Percentiles rank a stretch among this genome's conserved stretches.
phyloP scores from a whole-genome alignment of 1,139 yeast species.

The Candida sanyaensis region DNA sequence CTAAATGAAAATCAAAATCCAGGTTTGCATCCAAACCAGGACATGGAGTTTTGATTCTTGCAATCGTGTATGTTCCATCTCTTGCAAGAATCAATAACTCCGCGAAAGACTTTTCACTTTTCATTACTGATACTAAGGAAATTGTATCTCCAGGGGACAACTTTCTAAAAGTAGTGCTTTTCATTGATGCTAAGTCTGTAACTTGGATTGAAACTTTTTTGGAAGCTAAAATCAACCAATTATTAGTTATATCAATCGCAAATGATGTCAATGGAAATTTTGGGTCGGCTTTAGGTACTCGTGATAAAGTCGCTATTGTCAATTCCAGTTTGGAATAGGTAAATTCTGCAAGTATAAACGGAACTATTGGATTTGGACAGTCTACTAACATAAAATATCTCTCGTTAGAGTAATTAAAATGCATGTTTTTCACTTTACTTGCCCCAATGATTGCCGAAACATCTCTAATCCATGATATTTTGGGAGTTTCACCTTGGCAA shows the following conservation, averaged over 20 bases:
- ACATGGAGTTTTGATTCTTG: slow-evolving; percentile 18
- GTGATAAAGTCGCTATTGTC: background rate
- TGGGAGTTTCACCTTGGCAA: slow-evolving; percentile 18
- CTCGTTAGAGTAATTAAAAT: slow-evolving; percentile 28
- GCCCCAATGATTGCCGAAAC: slow-evolving; percentile 13
- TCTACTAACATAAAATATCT: slow-evolving; percentile 49
- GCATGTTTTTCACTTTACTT: slow-evolving; percentile 57
- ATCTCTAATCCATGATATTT: slow-evolving; percentile 23
- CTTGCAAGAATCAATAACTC: slow-evolving; percentile 53
- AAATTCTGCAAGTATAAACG: slow-evolving; percentile 50
- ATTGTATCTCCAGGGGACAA: slow-evolving; percentile 75
- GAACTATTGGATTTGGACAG: slow-evolving; percentile 67
- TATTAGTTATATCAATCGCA: slow-evolving; percentile 36
- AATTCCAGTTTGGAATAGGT: slow-evolving; percentile 12
- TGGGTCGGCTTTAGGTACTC: slow-evolving; percentile 40
- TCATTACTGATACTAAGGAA: slow-evolving; percentile 52
- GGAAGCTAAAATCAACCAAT: slow-evolving; percentile 64
- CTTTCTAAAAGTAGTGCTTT: slow-evolving; percentile 45
- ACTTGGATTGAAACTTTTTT: slow-evolving; percentile 67
- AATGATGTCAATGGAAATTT: slow-evolving; percentile 63
- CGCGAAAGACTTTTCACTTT: slow-evolving; percentile 17
- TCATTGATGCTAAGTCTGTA: slow-evolving; percentile 39
- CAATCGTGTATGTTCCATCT: slow-evolving; percentile 60
- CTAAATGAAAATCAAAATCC: slow-evolving; percentile 15
- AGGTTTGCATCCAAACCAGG: too few relatives aligned